Evolutionary conservation across 139 green algal genomes (phyloP).

Genomic region (Astrephomene gubernaculifera): DNA sequence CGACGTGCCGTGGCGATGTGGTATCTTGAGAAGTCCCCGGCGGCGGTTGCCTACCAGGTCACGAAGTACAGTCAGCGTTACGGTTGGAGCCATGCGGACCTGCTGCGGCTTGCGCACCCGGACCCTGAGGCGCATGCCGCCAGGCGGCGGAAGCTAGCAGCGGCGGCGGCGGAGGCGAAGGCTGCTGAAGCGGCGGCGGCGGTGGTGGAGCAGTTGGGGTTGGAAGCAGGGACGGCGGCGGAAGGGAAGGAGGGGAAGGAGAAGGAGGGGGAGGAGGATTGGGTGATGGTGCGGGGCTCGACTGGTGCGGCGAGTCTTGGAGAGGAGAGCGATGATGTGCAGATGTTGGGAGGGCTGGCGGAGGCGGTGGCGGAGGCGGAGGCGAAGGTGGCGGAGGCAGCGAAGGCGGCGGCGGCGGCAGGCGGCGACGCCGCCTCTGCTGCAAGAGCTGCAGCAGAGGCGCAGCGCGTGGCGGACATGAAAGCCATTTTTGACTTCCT

Average conservation of each 20-base stretch:
- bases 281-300: conserved; percentile 2
- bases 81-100: conserved; percentile 41
- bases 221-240: background rate
- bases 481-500: conserved; percentile 38
- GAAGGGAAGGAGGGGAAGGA: background rate
- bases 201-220: background rate
- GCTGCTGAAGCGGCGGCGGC: background rate
- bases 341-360: background rate
- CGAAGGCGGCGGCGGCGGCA: background rate
- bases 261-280: background rate
- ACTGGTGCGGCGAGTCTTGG: background rate
- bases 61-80: conserved; percentile 45
- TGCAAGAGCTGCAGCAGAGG: background rate
- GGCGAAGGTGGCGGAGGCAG: background rate
- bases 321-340: background rate
- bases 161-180: background rate
- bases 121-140: background rate
- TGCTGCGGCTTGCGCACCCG: conserved; percentile 35
- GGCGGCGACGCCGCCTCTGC: background rate
- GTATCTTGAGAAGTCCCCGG: conserved; percentile 25
- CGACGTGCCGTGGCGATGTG: conserved; percentile 1
- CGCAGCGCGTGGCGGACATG: conserved; percentile 16
- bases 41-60: conserved; percentile 27
- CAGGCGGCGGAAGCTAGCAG: background rate
- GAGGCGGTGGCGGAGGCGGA: background rate